A percentile compares a stretch with the other conserved stretches of the same genome.
These are phyloP conservation scores for Stenocarpella maydis DNA, from an alignment of 2,329 filamentous ascomycete genomes.

Conservation along the genomic window DNA sequence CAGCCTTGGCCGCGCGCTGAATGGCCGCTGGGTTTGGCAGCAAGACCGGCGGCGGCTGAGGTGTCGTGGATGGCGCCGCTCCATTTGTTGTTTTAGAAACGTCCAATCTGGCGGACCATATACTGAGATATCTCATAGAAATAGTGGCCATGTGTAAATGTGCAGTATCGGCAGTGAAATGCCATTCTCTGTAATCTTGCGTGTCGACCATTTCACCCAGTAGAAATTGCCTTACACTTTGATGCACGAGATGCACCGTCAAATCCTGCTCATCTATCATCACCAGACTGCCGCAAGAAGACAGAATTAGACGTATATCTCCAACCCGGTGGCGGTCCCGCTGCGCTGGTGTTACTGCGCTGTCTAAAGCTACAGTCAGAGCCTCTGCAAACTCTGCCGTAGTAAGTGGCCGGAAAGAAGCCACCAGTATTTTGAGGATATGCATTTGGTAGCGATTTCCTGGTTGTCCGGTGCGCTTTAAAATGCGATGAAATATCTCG, in stretches of 20 bases:
- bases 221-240: not conserved
- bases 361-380: not conserved
- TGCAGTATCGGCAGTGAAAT: not conserved
- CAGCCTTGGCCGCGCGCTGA: not conserved
- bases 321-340: too few species aligned
- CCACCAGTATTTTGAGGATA: not conserved
- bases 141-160: not conserved
- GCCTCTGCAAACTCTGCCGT: not conserved
- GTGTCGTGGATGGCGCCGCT: not conserved
- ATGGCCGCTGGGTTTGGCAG: not conserved
- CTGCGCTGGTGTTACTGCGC: not conserved
- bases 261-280: not conserved
- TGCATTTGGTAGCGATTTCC: not conserved
- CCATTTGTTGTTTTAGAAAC: not conserved
- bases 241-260: not conserved
- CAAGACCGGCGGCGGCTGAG: not conserved
- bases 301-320: not conserved
- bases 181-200: not conserved
- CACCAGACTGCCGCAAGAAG: slow-evolving; percentile 5
- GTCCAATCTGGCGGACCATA: not conserved
- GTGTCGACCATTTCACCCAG: not conserved
- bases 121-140: not conserved
- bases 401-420: not conserved
- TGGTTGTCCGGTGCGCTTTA: not conserved
- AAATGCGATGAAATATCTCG: not conserved